Base-by-base conservation (phyloP, 495 filamentous ascomycete species). In the Neurospora hispaniola region DNA sequence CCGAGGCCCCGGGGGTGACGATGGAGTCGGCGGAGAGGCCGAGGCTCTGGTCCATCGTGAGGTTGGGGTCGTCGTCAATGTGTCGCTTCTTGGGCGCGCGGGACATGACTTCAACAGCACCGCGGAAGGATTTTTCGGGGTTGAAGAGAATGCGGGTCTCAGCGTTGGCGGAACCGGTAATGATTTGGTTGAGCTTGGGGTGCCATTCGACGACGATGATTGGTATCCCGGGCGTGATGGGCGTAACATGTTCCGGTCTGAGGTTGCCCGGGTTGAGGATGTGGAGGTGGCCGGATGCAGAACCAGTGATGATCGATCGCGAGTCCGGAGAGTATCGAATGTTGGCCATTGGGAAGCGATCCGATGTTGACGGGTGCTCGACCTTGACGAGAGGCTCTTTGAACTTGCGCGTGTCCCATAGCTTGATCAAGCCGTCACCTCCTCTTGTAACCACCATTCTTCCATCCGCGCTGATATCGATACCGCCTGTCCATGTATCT, bases 331-430 rank as follows among this genome's bases (percentile, higher is more conserved):
- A 93, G 84, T 97, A 99, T 69, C 88, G 86, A 79, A 99, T 97
- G 76, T 93, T 95, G 66, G 90, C 89, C 48, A 92, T 92, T 0
- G 94, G 88, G 78, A 92, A 96, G 75, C 94, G 90, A 73, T 87
- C 87, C 4, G 94, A 94, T 39, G 92, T 97, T 4, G 96, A 96
- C 5, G 89, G 83, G 80, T 96, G 92, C 3, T 91, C 81, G n/a
- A 92, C 88, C 3, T 89, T 91, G 42, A 89, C 92, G 20, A 99
- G 86, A 7, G 96, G 94, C 35, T 89, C 84, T 80, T 96, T 98
- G 85, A 99, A 96, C 78, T 98, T 99, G 69, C 96, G 89, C 5
- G 91, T 98, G 81, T 99, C 96, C 96, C 96, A 99, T 8, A 98
- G 87, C 83, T 91, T 92, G 76, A 88, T 94, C 35, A 85, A 62